A percentile compares a stretch with the other conserved stretches of the same genome.
Conservation (phyloP, 176 grass and related monocot species). For the Miscanthus lutarioriparius region DNA sequence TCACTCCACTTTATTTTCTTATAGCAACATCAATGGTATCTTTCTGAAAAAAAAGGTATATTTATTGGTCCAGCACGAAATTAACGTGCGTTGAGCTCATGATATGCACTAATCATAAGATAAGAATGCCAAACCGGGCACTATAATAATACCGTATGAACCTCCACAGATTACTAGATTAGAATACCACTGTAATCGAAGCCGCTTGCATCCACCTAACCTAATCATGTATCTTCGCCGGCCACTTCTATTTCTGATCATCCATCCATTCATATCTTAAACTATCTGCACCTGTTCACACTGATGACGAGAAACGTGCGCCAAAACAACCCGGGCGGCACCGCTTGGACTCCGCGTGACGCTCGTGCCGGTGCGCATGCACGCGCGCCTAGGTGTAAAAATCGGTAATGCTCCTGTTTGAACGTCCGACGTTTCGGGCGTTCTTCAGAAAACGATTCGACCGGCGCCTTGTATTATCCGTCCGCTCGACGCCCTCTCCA, state of each 20-base stretch:
- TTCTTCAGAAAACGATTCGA: too few relatives aligned
- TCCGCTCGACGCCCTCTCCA: too few relatives aligned
- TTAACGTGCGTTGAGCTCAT: not conserved
- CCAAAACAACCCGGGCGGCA: not conserved
- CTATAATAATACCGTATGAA: not conserved
- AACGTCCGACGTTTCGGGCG: too few relatives aligned
- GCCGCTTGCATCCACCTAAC: not conserved
- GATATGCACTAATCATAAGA: not conserved
- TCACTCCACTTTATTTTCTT: not conserved
- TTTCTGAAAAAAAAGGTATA: not conserved
- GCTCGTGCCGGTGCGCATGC: not conserved
- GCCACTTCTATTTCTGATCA: not conserved
- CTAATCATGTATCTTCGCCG: not conserved
- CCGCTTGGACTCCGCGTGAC: conserved; percentile 16
- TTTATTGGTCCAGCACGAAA: not conserved
- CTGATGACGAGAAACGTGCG: conserved; percentile 10
- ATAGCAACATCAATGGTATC: not conserved
- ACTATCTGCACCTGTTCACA: not conserved
- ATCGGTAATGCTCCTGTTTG: too few relatives aligned
- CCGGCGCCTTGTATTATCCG: too few relatives aligned
- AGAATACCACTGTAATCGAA: not conserved
- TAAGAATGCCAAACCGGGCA: not conserved
- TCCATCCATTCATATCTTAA: not conserved
- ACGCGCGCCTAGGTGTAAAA: not conserved
- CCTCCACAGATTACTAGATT: not conserved